These are phyloP conservation scores for Lachnellula subtilissima DNA, from an alignment of 2,329 filamentous ascomycete species.

Conservation along the genomic window DNA sequence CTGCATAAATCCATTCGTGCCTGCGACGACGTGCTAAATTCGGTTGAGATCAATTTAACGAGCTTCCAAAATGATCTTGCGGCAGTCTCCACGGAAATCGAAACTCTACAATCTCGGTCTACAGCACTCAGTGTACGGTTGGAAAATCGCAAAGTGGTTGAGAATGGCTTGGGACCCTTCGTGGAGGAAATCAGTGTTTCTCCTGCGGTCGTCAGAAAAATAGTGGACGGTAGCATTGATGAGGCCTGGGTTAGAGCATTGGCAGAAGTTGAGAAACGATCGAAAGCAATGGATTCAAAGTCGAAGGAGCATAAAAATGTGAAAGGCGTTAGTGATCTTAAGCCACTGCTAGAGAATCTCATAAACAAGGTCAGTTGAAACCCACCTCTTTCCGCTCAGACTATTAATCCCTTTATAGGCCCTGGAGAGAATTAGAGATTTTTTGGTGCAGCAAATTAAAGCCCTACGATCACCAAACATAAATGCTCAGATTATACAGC, in stretches of 20 bases:
- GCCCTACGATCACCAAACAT: conserved; percentile 90
- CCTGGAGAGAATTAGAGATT: conserved; percentile 90
- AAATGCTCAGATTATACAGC: conserved; percentile 94
- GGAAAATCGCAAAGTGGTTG: conserved; percentile 83
- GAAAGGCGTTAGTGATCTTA: conserved; percentile 78
- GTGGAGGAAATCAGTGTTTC: conserved; percentile 91
- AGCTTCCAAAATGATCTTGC: conserved; percentile 93
- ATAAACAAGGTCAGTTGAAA: conserved; percentile 61
- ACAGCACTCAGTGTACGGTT: conserved; percentile 76
- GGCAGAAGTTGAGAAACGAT: conserved; percentile 76
- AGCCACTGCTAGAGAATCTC: conserved; percentile 78
- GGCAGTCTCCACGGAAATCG: conserved; percentile 89
- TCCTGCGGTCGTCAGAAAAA: conserved; percentile 75
- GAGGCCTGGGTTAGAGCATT: conserved; percentile 82
- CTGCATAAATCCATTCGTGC: conserved; percentile 83
- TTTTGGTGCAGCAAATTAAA: conserved; percentile 91
- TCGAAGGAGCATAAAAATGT: conserved; percentile 55
- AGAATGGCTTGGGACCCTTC: conserved; percentile 79
- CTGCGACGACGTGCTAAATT: conserved; percentile 89
- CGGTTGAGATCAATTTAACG: conserved; percentile 86
- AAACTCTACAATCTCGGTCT: conserved; percentile 84
- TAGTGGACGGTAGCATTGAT: conserved; percentile 84
- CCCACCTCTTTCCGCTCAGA: not conserved
- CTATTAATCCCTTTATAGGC: conserved; percentile 47
- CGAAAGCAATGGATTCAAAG: conserved; percentile 65